phyloP scores from a whole-genome alignment of 164 flowering plant genomes.

The Pachysandra terminalis region DNA sequence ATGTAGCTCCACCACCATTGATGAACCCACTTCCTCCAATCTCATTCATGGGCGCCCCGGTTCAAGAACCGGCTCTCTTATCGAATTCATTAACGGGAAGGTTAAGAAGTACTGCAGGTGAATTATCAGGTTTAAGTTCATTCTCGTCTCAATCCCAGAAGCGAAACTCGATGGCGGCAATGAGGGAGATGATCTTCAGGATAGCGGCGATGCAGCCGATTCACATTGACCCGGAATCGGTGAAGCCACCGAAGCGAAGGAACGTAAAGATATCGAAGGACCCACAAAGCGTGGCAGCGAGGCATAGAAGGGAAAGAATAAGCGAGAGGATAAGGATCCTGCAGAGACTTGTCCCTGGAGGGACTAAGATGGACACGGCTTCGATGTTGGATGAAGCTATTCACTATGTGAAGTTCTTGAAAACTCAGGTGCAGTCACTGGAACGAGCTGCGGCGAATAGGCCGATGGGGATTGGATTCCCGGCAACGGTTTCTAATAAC shows the following conservation, averaged over 20 bases:
- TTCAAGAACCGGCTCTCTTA: constrained; percentile 20
- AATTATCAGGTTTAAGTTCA: constrained; percentile 3
- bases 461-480: constrained; percentile 27
- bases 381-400: constrained; percentile 67
- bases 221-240: constrained; percentile 58
- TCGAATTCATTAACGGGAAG: constrained; percentile 1
- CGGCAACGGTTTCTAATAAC: constrained; percentile 25
- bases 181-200: constrained; percentile 63
- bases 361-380: constrained; percentile 68
- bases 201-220: constrained; percentile 67
- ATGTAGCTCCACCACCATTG: constrained; percentile 14
- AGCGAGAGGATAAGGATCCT: constrained; percentile 60
- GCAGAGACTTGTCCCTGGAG: constrained; percentile 62
- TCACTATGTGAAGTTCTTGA: constrained; percentile 57
- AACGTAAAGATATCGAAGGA: constrained; percentile 63
- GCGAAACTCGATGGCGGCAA: constrained; percentile 31
- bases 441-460: constrained; percentile 37
- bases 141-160: constrained; percentile 8
- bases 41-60: constrained; percentile 15
- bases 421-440: constrained; percentile 49
- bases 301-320: constrained; percentile 60
- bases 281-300: constrained; percentile 63
- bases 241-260: constrained; percentile 56
- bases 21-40: constrained; percentile 14
- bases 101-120: not conserved